These are phyloP conservation scores for Lyophyllum semitale DNA, from an alignment of 768 basidiomycete species.

Conservation along the genomic window DNA sequence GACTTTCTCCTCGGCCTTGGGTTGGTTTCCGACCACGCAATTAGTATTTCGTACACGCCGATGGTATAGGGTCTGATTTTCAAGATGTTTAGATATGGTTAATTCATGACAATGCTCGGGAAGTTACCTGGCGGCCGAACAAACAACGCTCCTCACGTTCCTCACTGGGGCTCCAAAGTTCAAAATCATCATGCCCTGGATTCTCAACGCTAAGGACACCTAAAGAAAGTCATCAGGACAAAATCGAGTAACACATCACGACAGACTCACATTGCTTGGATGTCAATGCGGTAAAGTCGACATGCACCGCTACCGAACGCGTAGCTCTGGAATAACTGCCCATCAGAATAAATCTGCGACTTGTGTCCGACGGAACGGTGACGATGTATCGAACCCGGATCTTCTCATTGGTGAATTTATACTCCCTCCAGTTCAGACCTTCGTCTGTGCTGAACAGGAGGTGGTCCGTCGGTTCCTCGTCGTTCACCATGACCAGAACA, in stretches of 20 bases:
- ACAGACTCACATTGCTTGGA: conserved; percentile 65
- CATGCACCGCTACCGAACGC: conserved; percentile 70
- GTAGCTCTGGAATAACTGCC: conserved; percentile 55
- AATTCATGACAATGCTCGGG: background rate
- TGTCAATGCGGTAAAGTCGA: conserved; percentile 87
- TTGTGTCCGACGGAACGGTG: conserved; percentile 89
- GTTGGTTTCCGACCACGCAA: conserved; percentile 80
- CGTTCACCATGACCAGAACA: conserved; percentile 90
- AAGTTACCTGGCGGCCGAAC: conserved; percentile 83
- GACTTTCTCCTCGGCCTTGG: conserved; percentile 51
- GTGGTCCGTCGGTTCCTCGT: conserved; percentile 90
- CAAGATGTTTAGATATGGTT: background rate
- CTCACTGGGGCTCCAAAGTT: conserved; percentile 95
- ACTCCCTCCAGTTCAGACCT: conserved; percentile 86
- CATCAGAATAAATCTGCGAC: conserved; percentile 86
- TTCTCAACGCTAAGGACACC: conserved; percentile 71
- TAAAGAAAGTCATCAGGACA: conserved; percentile 28
- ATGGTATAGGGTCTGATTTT: conserved; percentile 82
- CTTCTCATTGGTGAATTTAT: conserved; percentile 74
- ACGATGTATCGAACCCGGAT: conserved; percentile 77
- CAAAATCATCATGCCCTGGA: conserved; percentile 89
- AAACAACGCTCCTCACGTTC: conserved; percentile 85
- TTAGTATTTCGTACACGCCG: conserved; percentile 78
- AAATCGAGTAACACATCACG: background rate
- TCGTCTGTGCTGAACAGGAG: conserved; percentile 90